A percentile compares a stretch with the other conserved stretches of the same genome.
These are phyloP conservation scores for Trichoderma atroviride DNA, from an alignment of 2,329 filamentous ascomycete species.

Conservation along the genomic window DNA sequence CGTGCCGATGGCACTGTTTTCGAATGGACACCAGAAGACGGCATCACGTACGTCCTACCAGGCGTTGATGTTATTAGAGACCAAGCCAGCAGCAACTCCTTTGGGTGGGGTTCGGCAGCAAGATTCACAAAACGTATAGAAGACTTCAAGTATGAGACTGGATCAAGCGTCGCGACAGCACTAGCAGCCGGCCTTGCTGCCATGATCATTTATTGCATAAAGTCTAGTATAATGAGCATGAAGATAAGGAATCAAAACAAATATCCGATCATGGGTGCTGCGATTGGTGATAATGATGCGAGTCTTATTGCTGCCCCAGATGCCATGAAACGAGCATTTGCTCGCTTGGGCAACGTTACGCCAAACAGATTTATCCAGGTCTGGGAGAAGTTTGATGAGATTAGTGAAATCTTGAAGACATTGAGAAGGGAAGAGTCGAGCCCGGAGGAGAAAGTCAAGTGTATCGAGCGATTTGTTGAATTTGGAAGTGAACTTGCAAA, in stretches of 20 bases:
- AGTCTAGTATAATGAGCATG: conserved; percentile 19
- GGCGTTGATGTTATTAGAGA: not conserved
- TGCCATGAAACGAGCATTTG: not conserved
- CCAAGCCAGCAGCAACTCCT: not conserved
- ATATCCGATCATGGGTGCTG: not conserved
- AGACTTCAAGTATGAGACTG: conserved; percentile 25
- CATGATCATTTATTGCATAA: conserved; percentile 35
- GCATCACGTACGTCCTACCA: not conserved
- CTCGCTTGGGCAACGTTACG: not conserved
- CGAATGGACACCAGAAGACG: not conserved
- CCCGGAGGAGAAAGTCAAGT: not conserved
- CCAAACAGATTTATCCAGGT: not conserved
- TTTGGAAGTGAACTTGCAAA: not conserved
- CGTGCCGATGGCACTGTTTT: not conserved
- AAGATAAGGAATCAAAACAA: not conserved
- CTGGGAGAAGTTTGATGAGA: not conserved
- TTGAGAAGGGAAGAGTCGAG: not conserved
- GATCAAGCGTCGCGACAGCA: conserved; percentile 36
- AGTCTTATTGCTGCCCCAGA: not conserved
- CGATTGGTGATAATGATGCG: not conserved
- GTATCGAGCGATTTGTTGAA: not conserved
- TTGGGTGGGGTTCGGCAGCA: not conserved
- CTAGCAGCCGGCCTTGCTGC: conserved; percentile 37
- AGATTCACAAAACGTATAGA: not conserved
- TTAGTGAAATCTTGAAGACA: not conserved